Evolutionary conservation across 2,329 filamentous ascomycete species (phyloP).

Genomic region (Monilinia laxa): DNA sequence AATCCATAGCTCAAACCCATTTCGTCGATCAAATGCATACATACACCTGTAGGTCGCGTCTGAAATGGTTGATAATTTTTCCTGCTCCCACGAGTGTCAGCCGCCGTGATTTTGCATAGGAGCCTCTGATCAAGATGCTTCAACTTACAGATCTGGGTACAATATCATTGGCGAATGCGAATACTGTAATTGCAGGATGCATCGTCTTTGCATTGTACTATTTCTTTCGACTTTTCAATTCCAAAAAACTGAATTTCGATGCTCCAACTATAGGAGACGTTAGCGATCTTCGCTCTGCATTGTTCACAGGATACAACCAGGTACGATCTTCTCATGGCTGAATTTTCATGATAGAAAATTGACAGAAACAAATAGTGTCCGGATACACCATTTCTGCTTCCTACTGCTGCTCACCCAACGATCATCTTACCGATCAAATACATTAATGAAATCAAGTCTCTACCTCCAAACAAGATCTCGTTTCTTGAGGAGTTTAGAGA

Average conservation of each 20-base stretch:
- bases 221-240: background rate
- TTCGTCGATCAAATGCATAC: background rate
- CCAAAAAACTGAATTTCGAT: slow-evolving; percentile 5
- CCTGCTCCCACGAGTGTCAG: background rate
- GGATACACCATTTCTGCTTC: background rate
- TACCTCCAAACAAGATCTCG: slow-evolving; percentile 14
- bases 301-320: slow-evolving; percentile 11
- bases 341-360: background rate
- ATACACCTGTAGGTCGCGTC: background rate
- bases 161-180: background rate
- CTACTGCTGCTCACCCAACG: slow-evolving; percentile 12
- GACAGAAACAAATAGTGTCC: background rate
- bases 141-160: background rate
- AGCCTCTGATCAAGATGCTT: background rate
- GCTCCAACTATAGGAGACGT: slow-evolving; percentile 2
- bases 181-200: background rate
- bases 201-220: background rate
- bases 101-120: background rate
- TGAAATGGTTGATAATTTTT: background rate
- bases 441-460: slow-evolving; percentile 20
- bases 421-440: slow-evolving; percentile 18
- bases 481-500: slow-evolving; percentile 16
- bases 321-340: background rate
- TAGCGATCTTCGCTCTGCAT: slow-evolving; percentile 14
- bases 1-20: background rate